These are phyloP conservation scores for Penicillium sumatraense DNA, from an alignment of 2,329 filamentous ascomycete genomes.

Conservation along the genomic window DNA sequence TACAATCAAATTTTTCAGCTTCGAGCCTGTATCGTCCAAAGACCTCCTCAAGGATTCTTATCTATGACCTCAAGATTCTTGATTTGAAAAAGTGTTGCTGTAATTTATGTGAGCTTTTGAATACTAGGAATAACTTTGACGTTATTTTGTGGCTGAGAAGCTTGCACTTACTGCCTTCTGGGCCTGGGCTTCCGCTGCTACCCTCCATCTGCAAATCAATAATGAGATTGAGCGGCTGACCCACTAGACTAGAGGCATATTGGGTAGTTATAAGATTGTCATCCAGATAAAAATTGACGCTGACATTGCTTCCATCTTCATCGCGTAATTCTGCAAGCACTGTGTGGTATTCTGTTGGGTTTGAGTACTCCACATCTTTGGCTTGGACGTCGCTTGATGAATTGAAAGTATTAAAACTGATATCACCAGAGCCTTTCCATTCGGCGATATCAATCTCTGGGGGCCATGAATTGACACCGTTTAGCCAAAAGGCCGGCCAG, in stretches of 20 bases:
- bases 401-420: conserved; percentile 33
- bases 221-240: conserved; percentile 46
- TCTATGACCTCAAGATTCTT: conserved; percentile 15
- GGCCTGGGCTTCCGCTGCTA: conserved; percentile 17
- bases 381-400: conserved; percentile 53
- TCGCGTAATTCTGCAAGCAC: conserved; percentile 58
- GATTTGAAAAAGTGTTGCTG: conserved; percentile 18
- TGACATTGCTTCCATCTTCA: conserved; percentile 56
- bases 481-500: conserved; percentile 66
- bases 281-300: conserved; percentile 61
- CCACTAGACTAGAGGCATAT: conserved; percentile 55
- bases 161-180: conserved; percentile 15
- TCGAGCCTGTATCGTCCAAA: background rate
- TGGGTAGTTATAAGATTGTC: conserved; percentile 55
- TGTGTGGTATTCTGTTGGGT: conserved; percentile 53
- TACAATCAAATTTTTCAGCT: background rate
- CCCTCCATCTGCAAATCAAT: conserved; percentile 34
- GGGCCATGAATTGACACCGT: conserved; percentile 59
- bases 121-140: background rate
- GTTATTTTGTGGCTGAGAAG: background rate
- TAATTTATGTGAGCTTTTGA: background rate
- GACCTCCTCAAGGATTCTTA: conserved; percentile 2
- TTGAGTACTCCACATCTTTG: conserved; percentile 55
- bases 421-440: conserved; percentile 59
- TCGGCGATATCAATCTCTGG: conserved; percentile 66